Conservation (phyloP, 179 eudicot genomes). For the Beta corolliflora region DNA sequence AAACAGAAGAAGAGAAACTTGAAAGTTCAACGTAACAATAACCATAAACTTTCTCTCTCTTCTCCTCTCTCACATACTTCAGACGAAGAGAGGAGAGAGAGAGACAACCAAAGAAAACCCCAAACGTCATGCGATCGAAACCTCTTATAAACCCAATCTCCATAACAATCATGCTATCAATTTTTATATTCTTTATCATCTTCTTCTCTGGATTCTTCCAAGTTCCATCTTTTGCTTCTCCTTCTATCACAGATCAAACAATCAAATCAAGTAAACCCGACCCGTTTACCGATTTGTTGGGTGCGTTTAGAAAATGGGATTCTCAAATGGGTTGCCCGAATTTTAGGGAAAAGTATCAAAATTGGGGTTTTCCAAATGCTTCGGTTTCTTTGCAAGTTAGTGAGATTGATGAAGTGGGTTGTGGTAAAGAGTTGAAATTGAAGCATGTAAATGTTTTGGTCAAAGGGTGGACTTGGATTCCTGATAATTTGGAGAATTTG, state of each 20-base stretch:
- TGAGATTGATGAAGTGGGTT: slow-evolving; percentile 34
- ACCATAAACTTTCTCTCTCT: background rate
- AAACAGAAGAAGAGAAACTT: background rate
- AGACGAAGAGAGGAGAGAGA: background rate
- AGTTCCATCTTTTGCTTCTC: slow-evolving; percentile 50
- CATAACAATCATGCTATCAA: slow-evolving; percentile 46
- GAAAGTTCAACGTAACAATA: background rate
- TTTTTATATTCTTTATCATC: slow-evolving; percentile 51
- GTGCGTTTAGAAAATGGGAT: slow-evolving; percentile 70
- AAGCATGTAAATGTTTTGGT: slow-evolving; percentile 78
- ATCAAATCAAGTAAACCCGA: slow-evolving; percentile 40
- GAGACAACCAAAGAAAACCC: background rate
- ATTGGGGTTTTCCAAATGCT: slow-evolving; percentile 33
- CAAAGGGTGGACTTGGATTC: slow-evolving; percentile 98
- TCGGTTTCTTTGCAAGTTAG: slow-evolving; percentile 50
- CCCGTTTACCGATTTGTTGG: slow-evolving; percentile 57
- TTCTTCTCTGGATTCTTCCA: slow-evolving; percentile 56
- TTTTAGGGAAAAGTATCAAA: slow-evolving; percentile 50
- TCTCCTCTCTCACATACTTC: background rate
- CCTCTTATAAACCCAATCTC: slow-evolving; percentile 42
- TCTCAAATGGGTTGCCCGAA: slow-evolving; percentile 67
- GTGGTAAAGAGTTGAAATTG: slow-evolving; percentile 58
- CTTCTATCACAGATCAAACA: slow-evolving; percentile 34
- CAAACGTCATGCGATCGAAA: slow-evolving; percentile 36
- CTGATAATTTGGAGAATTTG: slow-evolving; percentile 91